Evolutionary conservation across 768 basidiomycete species (phyloP).

Genomic region (Mycena albidolilacea): DNA sequence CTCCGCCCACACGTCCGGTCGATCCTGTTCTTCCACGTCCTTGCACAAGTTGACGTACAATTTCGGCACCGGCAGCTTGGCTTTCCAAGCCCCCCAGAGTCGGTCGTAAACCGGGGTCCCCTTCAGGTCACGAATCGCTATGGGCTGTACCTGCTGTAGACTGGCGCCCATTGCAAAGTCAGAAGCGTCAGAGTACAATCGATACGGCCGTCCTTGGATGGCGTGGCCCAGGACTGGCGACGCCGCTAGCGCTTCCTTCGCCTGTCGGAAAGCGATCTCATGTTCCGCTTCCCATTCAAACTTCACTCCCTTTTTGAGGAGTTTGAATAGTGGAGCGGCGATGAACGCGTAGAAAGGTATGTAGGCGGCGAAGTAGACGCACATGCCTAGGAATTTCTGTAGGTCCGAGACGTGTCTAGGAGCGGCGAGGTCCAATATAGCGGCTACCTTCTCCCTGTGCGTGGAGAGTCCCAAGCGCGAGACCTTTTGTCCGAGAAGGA

Average conservation of each 20-base stretch:
- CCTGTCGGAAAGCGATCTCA: conserved; percentile 35
- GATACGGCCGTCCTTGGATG: too few species aligned
- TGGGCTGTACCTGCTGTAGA: conserved; percentile 41
- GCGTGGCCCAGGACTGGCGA: not conserved
- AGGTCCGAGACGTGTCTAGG: conserved; percentile 37
- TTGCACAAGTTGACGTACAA: conserved; percentile 19
- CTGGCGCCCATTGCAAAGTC: not conserved
- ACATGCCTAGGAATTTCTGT: conserved; percentile 46
- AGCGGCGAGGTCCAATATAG: conserved; percentile 32
- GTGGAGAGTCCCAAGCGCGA: too few species aligned
- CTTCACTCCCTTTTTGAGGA: conserved; percentile 24
- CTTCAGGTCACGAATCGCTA: conserved; percentile 24
- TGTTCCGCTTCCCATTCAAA: conserved; percentile 44
- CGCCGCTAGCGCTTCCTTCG: conserved; percentile 32
- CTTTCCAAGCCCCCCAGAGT: conserved; percentile 22
- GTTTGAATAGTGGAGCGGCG: conserved; percentile 42
- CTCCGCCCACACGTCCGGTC: not conserved
- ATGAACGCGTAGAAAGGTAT: conserved; percentile 47
- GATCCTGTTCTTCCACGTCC: not conserved
- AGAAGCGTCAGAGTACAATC: too few species aligned
- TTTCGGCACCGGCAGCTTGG: conserved; percentile 17
- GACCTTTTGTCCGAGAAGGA: too few species aligned
- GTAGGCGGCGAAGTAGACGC: conserved; percentile 46
- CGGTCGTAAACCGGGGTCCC: conserved; percentile 28
- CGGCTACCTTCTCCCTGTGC: conserved; percentile 38